These are phyloP conservation scores for Bonia amplexicaulis DNA, from an alignment of 176 grass and related monocot genomes.

Conservation along the genomic window DNA sequence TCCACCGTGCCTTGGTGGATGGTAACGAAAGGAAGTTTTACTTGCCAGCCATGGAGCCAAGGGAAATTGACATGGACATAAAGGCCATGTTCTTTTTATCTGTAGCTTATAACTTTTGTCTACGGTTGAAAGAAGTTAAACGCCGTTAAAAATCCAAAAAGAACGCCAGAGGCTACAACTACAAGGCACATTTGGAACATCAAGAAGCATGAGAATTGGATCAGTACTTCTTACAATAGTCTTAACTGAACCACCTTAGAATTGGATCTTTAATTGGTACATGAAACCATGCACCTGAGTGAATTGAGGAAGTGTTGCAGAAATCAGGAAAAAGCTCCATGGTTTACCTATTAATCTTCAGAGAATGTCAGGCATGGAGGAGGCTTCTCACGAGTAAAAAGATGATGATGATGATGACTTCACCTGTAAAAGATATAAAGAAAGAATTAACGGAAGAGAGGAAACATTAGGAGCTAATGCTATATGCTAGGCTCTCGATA, in stretches of 20 bases:
- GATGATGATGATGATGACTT: neutral
- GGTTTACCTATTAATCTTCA: neutral
- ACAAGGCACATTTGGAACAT: neutral
- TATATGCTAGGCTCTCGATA: neutral
- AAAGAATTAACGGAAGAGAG: neutral
- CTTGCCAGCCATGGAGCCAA: neutral
- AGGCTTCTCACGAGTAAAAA: neutral
- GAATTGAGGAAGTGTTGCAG: neutral
- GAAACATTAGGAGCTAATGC: neutral
- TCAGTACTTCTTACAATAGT: neutral
- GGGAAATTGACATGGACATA: slow-evolving; percentile 22
- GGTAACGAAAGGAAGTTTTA: neutral
- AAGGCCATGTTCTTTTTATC: neutral
- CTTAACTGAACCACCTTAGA: neutral
- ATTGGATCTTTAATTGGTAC: neutral
- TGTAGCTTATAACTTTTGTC: no score
- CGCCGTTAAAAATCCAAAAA: no score
- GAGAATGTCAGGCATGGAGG: neutral
- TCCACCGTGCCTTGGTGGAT: neutral
- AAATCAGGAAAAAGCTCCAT: neutral
- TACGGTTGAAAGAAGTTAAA: no score
- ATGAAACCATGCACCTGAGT: neutral
- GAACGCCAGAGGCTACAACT: neutral
- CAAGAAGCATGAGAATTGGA: neutral
- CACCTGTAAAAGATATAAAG: neutral